Evolutionary conservation across 2,329 filamentous ascomycete species (phyloP).

Genomic region (Penicillium olsonii): DNA sequence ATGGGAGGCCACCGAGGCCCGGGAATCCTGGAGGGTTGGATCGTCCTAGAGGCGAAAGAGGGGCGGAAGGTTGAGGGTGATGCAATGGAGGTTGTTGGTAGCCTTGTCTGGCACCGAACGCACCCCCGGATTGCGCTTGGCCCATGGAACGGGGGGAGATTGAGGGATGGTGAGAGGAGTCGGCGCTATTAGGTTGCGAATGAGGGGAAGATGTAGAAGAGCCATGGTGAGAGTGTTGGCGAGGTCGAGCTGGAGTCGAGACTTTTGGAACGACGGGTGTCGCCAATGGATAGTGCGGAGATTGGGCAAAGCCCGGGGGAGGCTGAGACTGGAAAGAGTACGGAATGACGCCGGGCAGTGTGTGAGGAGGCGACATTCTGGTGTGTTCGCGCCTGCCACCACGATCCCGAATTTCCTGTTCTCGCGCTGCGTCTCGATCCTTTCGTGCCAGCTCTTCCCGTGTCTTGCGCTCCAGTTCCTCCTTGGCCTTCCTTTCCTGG

Average conservation of each 20-base stretch:
- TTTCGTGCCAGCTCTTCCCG: conserved; percentile 53
- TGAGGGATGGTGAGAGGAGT: conserved; percentile 64
- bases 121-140: conserved; percentile 65
- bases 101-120: conserved; percentile 63
- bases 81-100: conserved; percentile 53
- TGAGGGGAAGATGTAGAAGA: conserved; percentile 68
- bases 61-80: conserved; percentile 61
- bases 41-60: conserved; percentile 67
- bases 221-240: conserved; percentile 78
- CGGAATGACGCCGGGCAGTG: conserved; percentile 57
- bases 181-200: conserved; percentile 45
- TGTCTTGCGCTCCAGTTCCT: conserved; percentile 61
- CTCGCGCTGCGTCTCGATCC: conserved; percentile 57
- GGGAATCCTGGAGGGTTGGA: conserved; percentile 55
- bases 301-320: conserved; percentile 58
- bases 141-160: conserved; percentile 62
- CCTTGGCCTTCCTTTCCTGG: conserved; percentile 68
- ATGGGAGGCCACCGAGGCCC: conserved; percentile 54
- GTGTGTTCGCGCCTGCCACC: conserved; percentile 36
- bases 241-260: conserved; percentile 73
- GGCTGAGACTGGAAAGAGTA: conserved; percentile 57
- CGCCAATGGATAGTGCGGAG: conserved; percentile 75
- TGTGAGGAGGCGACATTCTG: conserved; percentile 60
- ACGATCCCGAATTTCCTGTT: conserved; percentile 48
- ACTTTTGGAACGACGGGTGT: conserved; percentile 82